phyloP scores from a whole-genome alignment of 148 eudicot genomes.

The Bassia scoparia region DNA sequence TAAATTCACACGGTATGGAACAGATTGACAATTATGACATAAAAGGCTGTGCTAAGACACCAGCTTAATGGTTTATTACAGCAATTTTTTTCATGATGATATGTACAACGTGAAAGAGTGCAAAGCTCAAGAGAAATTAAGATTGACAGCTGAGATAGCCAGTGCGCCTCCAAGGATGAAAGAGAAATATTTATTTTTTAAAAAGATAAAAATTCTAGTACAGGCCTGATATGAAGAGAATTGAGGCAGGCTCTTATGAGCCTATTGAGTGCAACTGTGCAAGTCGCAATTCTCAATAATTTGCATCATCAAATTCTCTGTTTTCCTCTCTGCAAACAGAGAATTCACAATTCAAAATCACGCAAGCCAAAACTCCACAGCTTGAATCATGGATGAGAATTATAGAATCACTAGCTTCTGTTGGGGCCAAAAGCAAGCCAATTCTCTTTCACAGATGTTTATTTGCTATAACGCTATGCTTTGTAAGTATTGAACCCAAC shows the following conservation, averaged over 20 bases:
- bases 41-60: too few species aligned
- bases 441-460: neutral
- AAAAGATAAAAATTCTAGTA: neutral
- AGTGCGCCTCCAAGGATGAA: too few species aligned
- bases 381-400: neutral
- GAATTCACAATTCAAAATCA: neutral
- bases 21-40: too few species aligned
- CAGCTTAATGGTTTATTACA: too few species aligned
- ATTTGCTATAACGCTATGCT: neutral
- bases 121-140: too few species aligned
- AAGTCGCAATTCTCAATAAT: neutral
- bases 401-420: neutral
- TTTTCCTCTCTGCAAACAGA: neutral
- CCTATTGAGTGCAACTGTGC: neutral
- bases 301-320: neutral
- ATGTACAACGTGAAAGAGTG: too few species aligned
- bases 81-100: too few species aligned
- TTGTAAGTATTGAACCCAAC: neutral
- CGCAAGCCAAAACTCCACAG: neutral
- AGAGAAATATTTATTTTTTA: too few species aligned
- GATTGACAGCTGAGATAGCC: too few species aligned
- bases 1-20: too few species aligned
- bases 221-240: neutral
- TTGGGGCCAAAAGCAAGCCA: neutral
- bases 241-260: neutral